A percentile compares a stretch with the other conserved stretches of the same genome.
phyloP scores from a whole-genome alignment of 768 basidiomycete genomes.

The Mycena albidolilacea region DNA sequence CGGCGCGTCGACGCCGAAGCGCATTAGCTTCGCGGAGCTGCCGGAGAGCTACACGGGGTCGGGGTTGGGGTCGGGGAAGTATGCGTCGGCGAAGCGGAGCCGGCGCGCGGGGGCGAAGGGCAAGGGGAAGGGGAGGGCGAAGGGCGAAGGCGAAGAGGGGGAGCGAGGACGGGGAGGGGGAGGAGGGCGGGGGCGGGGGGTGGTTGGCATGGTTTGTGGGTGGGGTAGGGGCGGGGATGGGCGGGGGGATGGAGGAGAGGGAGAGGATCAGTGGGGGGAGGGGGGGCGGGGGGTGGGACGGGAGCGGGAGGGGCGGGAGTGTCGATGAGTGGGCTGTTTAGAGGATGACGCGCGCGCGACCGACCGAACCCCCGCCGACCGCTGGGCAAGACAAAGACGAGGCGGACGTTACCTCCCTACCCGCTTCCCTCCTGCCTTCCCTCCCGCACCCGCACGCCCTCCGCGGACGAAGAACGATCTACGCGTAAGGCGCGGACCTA shows the following conservation, averaged over 20 bases:
- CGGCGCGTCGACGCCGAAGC: constrained; percentile 67
- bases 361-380: too few species aligned
- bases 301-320: constrained; percentile 38
- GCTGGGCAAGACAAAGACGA: too few species aligned
- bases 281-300: constrained; percentile 21
- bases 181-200: constrained; percentile 32
- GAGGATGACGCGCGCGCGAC: neutral
- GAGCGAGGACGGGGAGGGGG: neutral
- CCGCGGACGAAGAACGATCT: too few species aligned
- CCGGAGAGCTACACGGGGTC: constrained; percentile 74
- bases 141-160: neutral
- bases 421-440: too few species aligned
- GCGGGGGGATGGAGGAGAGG: constrained; percentile 20
- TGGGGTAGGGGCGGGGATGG: constrained; percentile 41
- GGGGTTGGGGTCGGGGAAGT: neutral
- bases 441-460: too few species aligned
- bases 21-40: constrained; percentile 84
- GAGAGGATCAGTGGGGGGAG: neutral
- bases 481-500: too few species aligned
- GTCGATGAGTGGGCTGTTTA: constrained; percentile 68
- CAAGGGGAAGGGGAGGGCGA: neutral
- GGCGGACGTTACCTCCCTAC: too few species aligned
- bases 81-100: constrained; percentile 46
- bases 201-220: constrained; percentile 39
- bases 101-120: constrained; percentile 26